Conservation (phyloP, 495 filamentous ascomycete species). For the Aspergillus bertholletiae region DNA sequence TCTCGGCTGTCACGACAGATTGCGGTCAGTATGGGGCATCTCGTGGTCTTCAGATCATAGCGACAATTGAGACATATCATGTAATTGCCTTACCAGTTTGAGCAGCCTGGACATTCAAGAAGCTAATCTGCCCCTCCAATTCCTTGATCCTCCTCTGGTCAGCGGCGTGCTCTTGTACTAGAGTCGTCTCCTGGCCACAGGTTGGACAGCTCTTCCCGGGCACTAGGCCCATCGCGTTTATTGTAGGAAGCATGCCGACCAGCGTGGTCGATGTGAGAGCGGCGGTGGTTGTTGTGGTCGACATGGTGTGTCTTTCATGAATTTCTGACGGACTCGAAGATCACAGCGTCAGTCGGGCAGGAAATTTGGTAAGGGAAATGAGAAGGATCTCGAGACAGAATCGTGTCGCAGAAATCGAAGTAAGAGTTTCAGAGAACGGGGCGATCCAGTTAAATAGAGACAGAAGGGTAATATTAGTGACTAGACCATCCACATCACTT, state of each 20-base stretch:
- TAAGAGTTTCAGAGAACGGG: neutral
- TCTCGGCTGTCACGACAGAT: conserved; percentile 48
- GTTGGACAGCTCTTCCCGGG: conserved; percentile 41
- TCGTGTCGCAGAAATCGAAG: conserved; percentile 6
- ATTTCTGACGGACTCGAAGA: neutral
- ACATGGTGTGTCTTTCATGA: conserved; percentile 16
- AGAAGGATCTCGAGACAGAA: conserved; percentile 9
- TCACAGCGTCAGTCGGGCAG: neutral
- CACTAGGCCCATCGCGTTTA: conserved; percentile 21
- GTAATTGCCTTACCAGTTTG: conserved; percentile 55
- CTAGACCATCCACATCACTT: neutral
- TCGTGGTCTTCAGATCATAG: neutral
- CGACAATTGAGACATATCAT: neutral
- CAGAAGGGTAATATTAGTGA: neutral
- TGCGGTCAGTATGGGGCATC: conserved; percentile 11
- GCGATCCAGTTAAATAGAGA: neutral
- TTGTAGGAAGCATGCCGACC: conserved; percentile 31
- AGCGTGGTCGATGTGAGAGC: conserved; percentile 34
- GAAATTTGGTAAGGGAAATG: conserved; percentile 6
- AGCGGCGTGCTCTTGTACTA: conserved; percentile 24
- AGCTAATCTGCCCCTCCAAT: conserved; percentile 71
- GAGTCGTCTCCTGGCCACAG: conserved; percentile 41
- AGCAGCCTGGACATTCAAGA: conserved; percentile 72
- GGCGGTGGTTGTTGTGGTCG: conserved; percentile 28
- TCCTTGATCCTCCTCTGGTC: conserved; percentile 71